Percentiles rank a stretch among this genome's conserved stretches.
Conservation (phyloP, 164 flowering plant genomes). For the Magnolia kwangsiensis region DNA sequence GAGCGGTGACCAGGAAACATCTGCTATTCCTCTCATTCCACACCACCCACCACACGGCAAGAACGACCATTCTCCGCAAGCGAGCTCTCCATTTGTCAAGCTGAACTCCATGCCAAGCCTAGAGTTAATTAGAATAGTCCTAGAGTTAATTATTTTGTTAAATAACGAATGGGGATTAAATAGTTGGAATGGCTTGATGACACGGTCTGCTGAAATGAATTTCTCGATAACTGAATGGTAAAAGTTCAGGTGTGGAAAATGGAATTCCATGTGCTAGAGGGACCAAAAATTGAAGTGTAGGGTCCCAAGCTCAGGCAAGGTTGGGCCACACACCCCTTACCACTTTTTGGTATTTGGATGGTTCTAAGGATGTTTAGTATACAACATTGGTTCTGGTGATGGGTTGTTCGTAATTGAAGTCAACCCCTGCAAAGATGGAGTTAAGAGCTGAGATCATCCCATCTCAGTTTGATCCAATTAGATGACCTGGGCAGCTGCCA, state of each 20-base stretch:
- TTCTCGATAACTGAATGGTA: background rate
- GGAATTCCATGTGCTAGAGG: background rate
- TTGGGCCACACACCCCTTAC: background rate
- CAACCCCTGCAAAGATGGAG: background rate
- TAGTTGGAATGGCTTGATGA: no score
- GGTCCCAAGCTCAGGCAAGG: background rate
- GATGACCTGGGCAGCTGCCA: background rate
- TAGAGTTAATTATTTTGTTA: background rate
- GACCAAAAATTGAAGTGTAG: background rate
- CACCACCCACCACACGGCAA: no score
- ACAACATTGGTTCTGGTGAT: background rate
- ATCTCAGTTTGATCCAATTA: background rate
- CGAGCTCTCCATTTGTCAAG: no score
- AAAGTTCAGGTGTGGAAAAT: background rate
- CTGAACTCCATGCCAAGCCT: no score
- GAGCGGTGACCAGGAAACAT: no score
- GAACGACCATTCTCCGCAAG: no score
- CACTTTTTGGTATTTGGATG: background rate
- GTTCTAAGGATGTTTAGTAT: background rate
- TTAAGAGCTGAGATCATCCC: background rate
- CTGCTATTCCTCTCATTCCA: no score
- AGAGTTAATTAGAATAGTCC: background rate
- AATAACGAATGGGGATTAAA: no score
- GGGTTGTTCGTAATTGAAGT: background rate
- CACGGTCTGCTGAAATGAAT: no score